These are phyloP conservation scores for Arxiozyma slooffiae DNA, from an alignment of 1,139 yeast genomes.

Conservation along the genomic window DNA sequence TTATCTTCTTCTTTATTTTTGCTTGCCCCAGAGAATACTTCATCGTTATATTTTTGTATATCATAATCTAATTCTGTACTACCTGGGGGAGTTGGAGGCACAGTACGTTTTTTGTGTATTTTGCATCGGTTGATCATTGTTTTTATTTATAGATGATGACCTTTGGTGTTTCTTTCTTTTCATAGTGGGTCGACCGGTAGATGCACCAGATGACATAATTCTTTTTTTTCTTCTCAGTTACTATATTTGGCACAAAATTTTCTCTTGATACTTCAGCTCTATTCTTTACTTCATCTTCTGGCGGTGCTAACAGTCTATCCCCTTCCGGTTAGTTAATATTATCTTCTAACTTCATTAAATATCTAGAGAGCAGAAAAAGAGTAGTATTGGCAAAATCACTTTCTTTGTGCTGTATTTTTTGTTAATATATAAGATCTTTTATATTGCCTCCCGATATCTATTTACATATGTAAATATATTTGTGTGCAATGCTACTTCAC, in stretches of 20 bases:
- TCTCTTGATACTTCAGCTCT: constrained; percentile 25
- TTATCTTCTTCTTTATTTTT: constrained; percentile 33
- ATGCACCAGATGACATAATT: constrained; percentile 13
- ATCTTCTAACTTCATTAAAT: constrained; percentile 58
- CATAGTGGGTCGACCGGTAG: constrained; percentile 6
- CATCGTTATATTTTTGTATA: constrained; percentile 5
- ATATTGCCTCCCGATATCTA: no score
- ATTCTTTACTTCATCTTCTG: constrained; percentile 32
- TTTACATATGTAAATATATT: constrained; percentile 75
- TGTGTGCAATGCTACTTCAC: no score
- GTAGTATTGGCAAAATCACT: constrained; percentile 75
- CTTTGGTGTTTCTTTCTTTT: constrained; percentile 20
- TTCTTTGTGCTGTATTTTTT: constrained; percentile 67
- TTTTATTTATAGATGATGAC: constrained; percentile 8
- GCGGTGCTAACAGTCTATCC: constrained; percentile 67
- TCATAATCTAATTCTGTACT: neutral
- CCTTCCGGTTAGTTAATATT: constrained; percentile 68
- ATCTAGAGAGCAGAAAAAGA: constrained; percentile 63
- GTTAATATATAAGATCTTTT: constrained; percentile 56
- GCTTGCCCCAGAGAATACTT: constrained; percentile 12
- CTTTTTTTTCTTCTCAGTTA: constrained; percentile 20
- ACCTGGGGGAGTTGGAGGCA: neutral
- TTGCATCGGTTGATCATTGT: neutral
- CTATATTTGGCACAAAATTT: constrained; percentile 16
- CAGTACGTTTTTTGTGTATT: neutral